Conservation (phyloP, 164 flowering plant species). For the Tetrastigma voinierianum region DNA sequence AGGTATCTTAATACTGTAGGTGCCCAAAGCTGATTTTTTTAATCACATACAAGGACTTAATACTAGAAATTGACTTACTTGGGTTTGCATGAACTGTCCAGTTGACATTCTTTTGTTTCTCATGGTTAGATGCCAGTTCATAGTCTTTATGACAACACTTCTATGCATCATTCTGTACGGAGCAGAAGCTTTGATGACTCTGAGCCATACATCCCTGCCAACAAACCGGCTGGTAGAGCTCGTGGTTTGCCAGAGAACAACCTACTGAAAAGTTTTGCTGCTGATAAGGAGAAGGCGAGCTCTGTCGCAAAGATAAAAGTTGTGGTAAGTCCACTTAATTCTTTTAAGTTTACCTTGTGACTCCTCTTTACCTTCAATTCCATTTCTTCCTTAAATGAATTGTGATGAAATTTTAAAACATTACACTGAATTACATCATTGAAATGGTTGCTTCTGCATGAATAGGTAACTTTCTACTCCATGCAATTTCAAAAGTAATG, state of each 20-base stretch:
- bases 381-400: neutral
- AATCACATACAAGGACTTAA: neutral
- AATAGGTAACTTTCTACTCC: too few relatives aligned
- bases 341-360: neutral
- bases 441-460: too few relatives aligned
- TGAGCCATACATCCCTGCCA: slow-evolving; percentile 45
- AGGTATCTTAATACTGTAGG: too few relatives aligned
- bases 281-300: slow-evolving; percentile 38
- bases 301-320: slow-evolving; percentile 57
- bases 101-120: slow-evolving; percentile 2
- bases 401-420: neutral
- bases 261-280: slow-evolving; percentile 36
- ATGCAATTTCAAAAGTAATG: too few relatives aligned
- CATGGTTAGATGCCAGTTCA: slow-evolving; percentile 49
- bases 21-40: too few relatives aligned
- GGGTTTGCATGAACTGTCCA: neutral
- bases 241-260: slow-evolving; percentile 41
- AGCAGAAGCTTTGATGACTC: slow-evolving; percentile 81
- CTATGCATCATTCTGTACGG: slow-evolving; percentile 43
- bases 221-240: slow-evolving; percentile 42
- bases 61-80: neutral
- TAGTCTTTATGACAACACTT: slow-evolving; percentile 37
- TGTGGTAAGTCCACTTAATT: slow-evolving; percentile 31
- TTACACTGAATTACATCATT: neutral
- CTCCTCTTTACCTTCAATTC: neutral